Percentiles rank a stretch among this genome's conserved stretches.
These are phyloP conservation scores for Botryotinia calthae DNA, from an alignment of 2,329 filamentous ascomycete species.

Conservation along the genomic window DNA sequence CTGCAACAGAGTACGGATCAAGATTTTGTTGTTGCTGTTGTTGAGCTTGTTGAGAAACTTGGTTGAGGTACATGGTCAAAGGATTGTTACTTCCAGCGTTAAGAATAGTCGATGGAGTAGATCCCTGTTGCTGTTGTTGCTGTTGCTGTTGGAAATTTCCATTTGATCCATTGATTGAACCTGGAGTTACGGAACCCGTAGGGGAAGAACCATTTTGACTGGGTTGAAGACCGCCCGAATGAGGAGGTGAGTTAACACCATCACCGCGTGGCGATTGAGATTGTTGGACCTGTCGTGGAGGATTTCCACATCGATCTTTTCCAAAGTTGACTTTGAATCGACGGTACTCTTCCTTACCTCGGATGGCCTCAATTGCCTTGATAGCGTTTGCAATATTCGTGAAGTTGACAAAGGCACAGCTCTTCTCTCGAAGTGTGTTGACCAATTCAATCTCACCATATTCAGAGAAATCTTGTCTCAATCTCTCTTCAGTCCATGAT, in stretches of 20 bases:
- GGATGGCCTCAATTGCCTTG: conserved; percentile 96
- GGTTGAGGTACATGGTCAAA: conserved; percentile 87
- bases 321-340: conserved; percentile 99
- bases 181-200: conserved; percentile 47
- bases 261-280: conserved; percentile 64
- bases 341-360: conserved; percentile 93
- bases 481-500: conserved; percentile 92
- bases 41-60: conserved; percentile 70
- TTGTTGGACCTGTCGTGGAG: conserved; percentile 77
- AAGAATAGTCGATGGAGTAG: conserved; percentile 69
- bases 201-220: conserved; percentile 38
- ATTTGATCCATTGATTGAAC: conserved; percentile 44
- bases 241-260: conserved; percentile 54
- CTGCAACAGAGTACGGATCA: conserved; percentile 43
- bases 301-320: conserved; percentile 96
- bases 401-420: conserved; percentile 99
- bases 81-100: conserved; percentile 81
- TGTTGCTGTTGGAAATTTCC: conserved; percentile 15
- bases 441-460: conserved; percentile 98
- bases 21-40: conserved; percentile 56
- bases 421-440: conserved; percentile 96
- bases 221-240: conserved; percentile 37
- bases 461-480: conserved; percentile 95
- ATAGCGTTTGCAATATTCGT: conserved; percentile 99
- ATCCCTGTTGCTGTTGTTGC: conserved; percentile 52